phyloP scores from a whole-genome alignment of 2,329 filamentous ascomycete genomes.

The Scytalidium sp. region DNA sequence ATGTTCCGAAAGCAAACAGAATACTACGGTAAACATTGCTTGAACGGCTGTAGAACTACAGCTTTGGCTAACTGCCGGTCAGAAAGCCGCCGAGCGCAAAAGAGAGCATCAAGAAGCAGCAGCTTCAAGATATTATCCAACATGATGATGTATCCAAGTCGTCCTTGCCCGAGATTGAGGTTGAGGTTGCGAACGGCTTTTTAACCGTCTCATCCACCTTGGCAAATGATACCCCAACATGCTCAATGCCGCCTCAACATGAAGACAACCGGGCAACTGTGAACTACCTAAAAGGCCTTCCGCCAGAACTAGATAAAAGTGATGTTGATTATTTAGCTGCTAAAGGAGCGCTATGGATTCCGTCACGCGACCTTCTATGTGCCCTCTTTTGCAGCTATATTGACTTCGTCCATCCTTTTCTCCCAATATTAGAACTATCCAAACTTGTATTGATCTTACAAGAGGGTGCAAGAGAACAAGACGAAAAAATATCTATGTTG shows the following conservation, averaged over 20 bases:
- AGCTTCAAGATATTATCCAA: not conserved
- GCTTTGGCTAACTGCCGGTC: not conserved
- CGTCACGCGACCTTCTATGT: slow-evolving; percentile 65
- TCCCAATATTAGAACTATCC: slow-evolving; percentile 74
- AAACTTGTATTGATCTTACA: slow-evolving; percentile 40
- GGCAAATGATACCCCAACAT: not conserved
- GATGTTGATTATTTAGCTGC: slow-evolving; percentile 76
- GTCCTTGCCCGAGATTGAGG: not conserved
- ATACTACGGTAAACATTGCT: not conserved
- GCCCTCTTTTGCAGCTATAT: slow-evolving; percentile 77
- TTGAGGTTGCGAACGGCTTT: not conserved
- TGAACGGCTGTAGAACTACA: not conserved
- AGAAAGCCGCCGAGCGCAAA: not conserved
- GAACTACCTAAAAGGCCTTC: slow-evolving; percentile 72
- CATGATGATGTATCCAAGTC: not conserved
- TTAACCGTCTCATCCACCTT: not conserved
- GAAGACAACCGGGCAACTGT: slow-evolving; percentile 30
- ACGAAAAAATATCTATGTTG: slow-evolving; percentile 75
- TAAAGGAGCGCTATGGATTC: slow-evolving; percentile 79
- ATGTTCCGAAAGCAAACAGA: not conserved
- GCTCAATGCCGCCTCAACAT: not conserved
- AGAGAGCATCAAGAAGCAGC: not conserved
- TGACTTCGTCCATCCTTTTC: slow-evolving; percentile 86
- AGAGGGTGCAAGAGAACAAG: slow-evolving; percentile 35
- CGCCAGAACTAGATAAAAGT: slow-evolving; percentile 69